Evolutionary conservation across 2,329 filamentous ascomycete species (phyloP), one percentile per base, ranked within the genome.

Genomic region (Phialocephala sp.): DNA sequence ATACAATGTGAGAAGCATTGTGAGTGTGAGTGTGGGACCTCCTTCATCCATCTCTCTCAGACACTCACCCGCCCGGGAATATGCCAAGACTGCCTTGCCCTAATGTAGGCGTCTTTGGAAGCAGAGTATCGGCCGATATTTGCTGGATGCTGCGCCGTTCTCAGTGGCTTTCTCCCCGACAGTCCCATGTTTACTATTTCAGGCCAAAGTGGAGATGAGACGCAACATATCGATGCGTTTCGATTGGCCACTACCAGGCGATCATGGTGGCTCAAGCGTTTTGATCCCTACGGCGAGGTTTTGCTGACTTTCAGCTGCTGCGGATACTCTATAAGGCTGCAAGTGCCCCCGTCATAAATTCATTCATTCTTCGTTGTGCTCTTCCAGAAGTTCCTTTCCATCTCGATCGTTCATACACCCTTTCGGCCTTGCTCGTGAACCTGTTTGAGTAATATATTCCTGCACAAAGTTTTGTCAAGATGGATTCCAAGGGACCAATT

Each of bases 151-250:
- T 54, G 50, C 22, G 50, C 50, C 50, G 22, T 54, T 35, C 12
- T 54, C 22, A 54, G 45, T 54, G 50, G 24, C 50, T 52, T n/a
- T 47, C 43, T 47, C 8, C n/a, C 8, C 8, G 22, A 24, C 2
- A 50, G 12, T 32, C 27, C 22, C 11, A 50, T 9, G 45, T 43
- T 43, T 50, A 11, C 45, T 50, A 50, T 50, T 50, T 50, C 50
- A 54, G 24, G 50, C 50, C 50, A 32, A 35, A 35, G 50, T 35
- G 50, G 50, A 54, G 27, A 54, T 54, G 50, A 54, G 50, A 54
- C 14, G 14, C 50, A 27, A 11, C 24, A 15, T 32, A 22, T 27
- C 14, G 3, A 18, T 54, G 50, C 24, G 24, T 35, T 35, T 54
- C 24, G 15, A 54, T 35, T 54, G 50, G 50, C 32, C 18, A 15